Base-by-base conservation (phyloP, 805 yeast species). In the Saccharomyces paradoxus region DNA sequence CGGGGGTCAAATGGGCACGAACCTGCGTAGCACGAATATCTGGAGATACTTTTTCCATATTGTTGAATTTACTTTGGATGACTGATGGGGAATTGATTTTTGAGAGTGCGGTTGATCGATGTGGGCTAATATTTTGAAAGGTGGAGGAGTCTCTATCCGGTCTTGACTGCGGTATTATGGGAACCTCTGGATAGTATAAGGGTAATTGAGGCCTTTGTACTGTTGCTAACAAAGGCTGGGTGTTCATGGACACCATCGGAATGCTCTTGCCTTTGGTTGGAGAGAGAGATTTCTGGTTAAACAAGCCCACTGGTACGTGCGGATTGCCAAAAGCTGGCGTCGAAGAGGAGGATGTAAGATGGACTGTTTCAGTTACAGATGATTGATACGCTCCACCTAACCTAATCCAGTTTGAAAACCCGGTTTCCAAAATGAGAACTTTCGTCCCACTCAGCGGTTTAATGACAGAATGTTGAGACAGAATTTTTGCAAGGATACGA, bases 381-480 rank as follows among this genome's bases (percentile, higher is more conserved):
- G 44, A 7, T 37, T 37, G 44, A n/a, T 37, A 37, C 9, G 44
- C 24, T 3, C 44, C 44, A 8, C 44, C 44, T 37, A 37, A 17
- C 17, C 17, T 37, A 21, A 37, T 14, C 60, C 60, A 57, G 17
- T 48, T 52, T 14, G 49, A 41, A 32, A 57, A 46, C 21, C 60
- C 60, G 9, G 51, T 56, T 46, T 49, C 53, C 14, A 57, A 41
- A 8, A 52, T 49, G 8, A 55, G 46, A 3, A 57, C 53, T n/a
- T 24, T 50, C 22, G 53, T 46, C 10, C 49, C 13, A 12, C 41
- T 14, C 29, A 55, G 46, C 4, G 59, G 59, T 22, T 44, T 52
- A n/a, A 53, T 54, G 22, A 57, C 53, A 4, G 60, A 57, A 21
- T 56, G 44, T 24, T 46, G 47, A 26, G 51, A 27, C 8, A 57